Conservation (phyloP, 1,284 basidiomycete species). For the Ceratobasidium sp. region DNA sequence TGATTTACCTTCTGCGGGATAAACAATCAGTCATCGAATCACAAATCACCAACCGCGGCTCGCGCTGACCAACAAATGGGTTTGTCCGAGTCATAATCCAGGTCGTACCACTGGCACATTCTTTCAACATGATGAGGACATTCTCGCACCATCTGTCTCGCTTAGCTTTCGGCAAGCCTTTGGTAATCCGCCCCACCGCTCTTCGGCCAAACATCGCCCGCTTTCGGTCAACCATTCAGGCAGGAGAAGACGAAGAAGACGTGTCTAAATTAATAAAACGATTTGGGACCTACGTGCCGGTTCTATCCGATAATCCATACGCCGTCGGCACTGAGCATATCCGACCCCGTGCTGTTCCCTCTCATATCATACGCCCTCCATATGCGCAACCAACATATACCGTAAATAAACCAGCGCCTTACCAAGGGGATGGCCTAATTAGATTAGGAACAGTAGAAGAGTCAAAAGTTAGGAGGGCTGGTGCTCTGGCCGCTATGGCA, state of each 20-base stretch:
- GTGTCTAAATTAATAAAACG: background rate
- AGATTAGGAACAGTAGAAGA: conserved; percentile 66
- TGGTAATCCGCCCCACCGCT: background rate
- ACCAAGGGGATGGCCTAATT: conserved; percentile 54
- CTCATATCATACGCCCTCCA: conserved; percentile 62
- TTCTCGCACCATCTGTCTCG: background rate
- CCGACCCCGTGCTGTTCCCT: conserved; percentile 62
- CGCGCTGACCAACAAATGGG: background rate
- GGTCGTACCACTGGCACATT: no score
- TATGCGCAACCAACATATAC: conserved; percentile 60
- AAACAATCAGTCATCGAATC: conserved; percentile 34
- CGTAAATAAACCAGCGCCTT: conserved; percentile 44
- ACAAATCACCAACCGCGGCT: background rate
- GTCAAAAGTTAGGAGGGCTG: conserved; percentile 61
- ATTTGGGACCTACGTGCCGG: conserved; percentile 40
- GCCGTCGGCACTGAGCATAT: conserved; percentile 66
- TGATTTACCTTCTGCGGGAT: background rate
- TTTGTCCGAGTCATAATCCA: no score
- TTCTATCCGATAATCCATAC: conserved; percentile 39
- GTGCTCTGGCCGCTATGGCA: conserved; percentile 65
- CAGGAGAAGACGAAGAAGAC: no score
- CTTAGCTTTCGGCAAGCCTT: background rate
- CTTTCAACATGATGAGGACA: background rate
- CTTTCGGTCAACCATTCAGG: no score
- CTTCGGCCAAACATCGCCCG: conserved; percentile 8